A percentile compares a stretch with the other conserved stretches of the same genome.
phyloP scores from a whole-genome alignment of 2,329 filamentous ascomycete species.

The Reticulascus tulasneorum region DNA sequence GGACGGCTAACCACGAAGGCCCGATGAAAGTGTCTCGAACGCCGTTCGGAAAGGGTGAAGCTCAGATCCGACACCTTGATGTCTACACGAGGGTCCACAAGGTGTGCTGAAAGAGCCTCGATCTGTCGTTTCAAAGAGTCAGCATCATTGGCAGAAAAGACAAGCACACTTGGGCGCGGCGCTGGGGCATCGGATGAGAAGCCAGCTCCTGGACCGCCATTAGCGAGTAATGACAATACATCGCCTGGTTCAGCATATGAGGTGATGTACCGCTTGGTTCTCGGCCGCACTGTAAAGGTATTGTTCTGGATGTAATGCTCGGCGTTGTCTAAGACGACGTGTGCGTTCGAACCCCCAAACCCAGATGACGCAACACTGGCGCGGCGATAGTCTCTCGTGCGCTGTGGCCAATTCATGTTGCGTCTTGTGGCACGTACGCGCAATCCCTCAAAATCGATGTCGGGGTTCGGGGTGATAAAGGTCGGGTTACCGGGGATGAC shows the following conservation, averaged over 20 bases:
- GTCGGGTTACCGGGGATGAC: constrained; percentile 20
- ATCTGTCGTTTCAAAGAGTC: background rate
- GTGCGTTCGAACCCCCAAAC: background rate
- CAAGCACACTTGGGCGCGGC: constrained; percentile 20
- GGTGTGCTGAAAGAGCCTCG: background rate
- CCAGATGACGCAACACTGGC: background rate
- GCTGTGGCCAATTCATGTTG: too few relatives aligned
- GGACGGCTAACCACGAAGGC: constrained; percentile 16
- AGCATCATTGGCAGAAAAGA: background rate
- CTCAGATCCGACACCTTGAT: constrained; percentile 19
- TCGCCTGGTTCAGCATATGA: too few relatives aligned
- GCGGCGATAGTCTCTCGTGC: too few relatives aligned
- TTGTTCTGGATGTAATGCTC: constrained; percentile 6
- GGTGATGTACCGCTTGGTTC: too few relatives aligned
- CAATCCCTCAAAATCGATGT: constrained; percentile 19
- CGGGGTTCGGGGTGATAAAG: constrained; percentile 17
- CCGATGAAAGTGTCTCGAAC: constrained; percentile 15
- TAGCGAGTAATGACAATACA: too few relatives aligned
- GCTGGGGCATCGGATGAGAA: too few relatives aligned
- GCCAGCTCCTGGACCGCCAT: too few relatives aligned
- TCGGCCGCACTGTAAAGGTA: constrained; percentile 11
- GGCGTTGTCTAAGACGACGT: background rate
- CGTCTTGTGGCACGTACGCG: too few relatives aligned
- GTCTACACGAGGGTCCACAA: constrained; percentile 19
- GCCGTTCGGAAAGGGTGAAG: constrained; percentile 22